Conservation (phyloP, 1,284 basidiomycete genomes). For the Ustilago loliicola region DNA sequence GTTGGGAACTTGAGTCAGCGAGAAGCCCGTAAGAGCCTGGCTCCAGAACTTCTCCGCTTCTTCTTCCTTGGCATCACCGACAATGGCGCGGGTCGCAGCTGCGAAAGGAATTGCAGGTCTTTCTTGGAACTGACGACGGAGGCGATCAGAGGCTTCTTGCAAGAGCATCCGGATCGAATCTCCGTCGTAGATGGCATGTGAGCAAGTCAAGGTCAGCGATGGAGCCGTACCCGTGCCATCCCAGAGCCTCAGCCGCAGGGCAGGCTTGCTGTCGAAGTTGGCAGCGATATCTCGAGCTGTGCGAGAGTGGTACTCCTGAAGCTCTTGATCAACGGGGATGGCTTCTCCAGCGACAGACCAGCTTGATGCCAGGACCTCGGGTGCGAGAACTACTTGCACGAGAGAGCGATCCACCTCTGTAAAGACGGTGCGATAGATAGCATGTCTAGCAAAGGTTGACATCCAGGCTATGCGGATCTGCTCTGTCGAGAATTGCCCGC, state of each 20-base stretch:
- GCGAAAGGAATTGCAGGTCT: conserved; percentile 24
- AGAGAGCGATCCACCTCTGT: conserved; percentile 30
- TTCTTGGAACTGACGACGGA: not conserved
- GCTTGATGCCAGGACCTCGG: conserved; percentile 9
- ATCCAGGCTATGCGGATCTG: conserved; percentile 42
- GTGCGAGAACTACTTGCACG: conserved; percentile 48
- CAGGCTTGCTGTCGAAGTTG: conserved; percentile 31
- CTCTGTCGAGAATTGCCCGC: conserved; percentile 9
- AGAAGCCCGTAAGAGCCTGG: conserved; percentile 42
- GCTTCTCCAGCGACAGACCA: conserved; percentile 17
- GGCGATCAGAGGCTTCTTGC: conserved; percentile 34
- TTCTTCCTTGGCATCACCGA: conserved; percentile 20
- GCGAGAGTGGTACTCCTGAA: conserved; percentile 20
- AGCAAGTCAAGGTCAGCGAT: conserved; percentile 42
- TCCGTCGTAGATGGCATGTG: conserved; percentile 67
- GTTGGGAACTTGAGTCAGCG: conserved; percentile 52
- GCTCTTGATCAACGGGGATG: conserved; percentile 7
- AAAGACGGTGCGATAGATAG: conserved; percentile 64
- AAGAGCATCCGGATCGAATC: conserved; percentile 55
- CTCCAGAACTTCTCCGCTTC: conserved; percentile 51
- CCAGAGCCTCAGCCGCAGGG: conserved; percentile 52
- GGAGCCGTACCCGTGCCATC: conserved; percentile 14
- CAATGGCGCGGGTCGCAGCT: conserved; percentile 29
- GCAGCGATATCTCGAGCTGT: conserved; percentile 44
- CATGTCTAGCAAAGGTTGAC: conserved; percentile 30